These are phyloP conservation scores for Mucor piriformis DNA, from an alignment of 371 early-diverging fungal genomes.

Conservation along the genomic window DNA sequence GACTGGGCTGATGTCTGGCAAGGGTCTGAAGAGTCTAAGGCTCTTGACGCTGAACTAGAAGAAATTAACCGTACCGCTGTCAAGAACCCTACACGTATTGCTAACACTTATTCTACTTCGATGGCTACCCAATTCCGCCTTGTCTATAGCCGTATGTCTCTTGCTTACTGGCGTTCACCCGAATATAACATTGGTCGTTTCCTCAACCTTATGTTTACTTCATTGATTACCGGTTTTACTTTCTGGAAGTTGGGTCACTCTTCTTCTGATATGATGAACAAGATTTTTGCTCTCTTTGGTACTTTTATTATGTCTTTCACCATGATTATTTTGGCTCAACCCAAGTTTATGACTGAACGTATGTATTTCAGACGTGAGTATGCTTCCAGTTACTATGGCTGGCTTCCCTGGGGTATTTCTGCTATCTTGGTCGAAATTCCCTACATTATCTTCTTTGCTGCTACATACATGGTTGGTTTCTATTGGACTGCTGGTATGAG, in stretches of 20 bases:
- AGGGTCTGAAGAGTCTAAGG: constrained; percentile 28
- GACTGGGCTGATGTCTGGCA: constrained; percentile 63
- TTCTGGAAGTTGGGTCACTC: constrained; percentile 60
- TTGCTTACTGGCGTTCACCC: constrained; percentile 58
- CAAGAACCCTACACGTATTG: constrained; percentile 17
- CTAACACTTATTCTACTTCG: constrained; percentile 31
- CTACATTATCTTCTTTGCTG: constrained; percentile 48
- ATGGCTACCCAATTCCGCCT: constrained; percentile 37
- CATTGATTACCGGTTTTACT: constrained; percentile 53
- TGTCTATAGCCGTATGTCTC: constrained; percentile 54
- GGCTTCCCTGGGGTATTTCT: constrained; percentile 59
- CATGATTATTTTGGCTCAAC: constrained; percentile 33
- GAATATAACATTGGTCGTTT: constrained; percentile 62
- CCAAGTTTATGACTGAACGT: constrained; percentile 64
- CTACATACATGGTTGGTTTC: constrained; percentile 53
- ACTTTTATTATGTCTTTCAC: constrained; percentile 59
- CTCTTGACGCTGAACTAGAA: constrained; percentile 23
- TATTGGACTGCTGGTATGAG: constrained; percentile 68
- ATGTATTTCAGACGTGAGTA: constrained; percentile 65
- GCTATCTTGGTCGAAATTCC: constrained; percentile 58
- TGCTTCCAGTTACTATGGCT: constrained; percentile 68
- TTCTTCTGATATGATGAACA: constrained; percentile 61
- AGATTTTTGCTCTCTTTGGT: constrained; percentile 71
- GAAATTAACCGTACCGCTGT: constrained; percentile 13
- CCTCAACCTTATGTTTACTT: constrained; percentile 42